Percentiles rank a stretch among this genome's conserved stretches.
Evolutionary conservation across 1,284 basidiomycete genomes (phyloP).

Genomic region (Xerocomus amazonicus): DNA sequence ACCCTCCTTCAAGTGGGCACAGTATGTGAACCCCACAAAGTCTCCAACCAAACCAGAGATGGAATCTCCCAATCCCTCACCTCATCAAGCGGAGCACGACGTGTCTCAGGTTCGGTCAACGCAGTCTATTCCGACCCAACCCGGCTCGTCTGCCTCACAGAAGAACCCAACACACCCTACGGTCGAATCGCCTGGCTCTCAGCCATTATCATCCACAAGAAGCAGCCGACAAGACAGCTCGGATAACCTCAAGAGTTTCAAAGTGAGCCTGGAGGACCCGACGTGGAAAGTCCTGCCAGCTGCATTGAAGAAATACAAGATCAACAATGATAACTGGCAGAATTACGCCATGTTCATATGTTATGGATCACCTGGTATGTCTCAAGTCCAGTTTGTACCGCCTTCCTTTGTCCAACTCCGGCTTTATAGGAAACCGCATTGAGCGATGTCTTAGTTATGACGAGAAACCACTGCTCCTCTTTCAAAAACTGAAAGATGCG

Average conservation of each 20-base stretch:
- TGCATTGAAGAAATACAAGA: slow-evolving; percentile 97
- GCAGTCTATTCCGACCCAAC: slow-evolving; percentile 28
- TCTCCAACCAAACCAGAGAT: slow-evolving; percentile 72
- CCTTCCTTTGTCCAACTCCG: neutral
- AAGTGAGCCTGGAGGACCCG: slow-evolving; percentile 92
- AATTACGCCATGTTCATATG: slow-evolving; percentile 99
- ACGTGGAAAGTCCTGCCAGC: slow-evolving; percentile 98
- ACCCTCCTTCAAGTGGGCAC: slow-evolving; percentile 80
- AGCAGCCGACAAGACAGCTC: slow-evolving; percentile 63
- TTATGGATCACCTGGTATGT: slow-evolving; percentile 83
- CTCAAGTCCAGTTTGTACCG: too few relatives aligned
- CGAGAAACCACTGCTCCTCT: slow-evolving; percentile 94
- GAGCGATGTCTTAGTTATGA: slow-evolving; percentile 97
- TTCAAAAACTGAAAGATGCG: slow-evolving; percentile 95
- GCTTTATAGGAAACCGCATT: slow-evolving; percentile 59
- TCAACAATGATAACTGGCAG: slow-evolving; percentile 98
- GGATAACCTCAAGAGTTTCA: slow-evolving; percentile 83
- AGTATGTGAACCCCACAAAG: slow-evolving; percentile 64
- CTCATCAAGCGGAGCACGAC: slow-evolving; percentile 71
- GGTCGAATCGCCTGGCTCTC: slow-evolving; percentile 35
- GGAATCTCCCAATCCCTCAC: slow-evolving; percentile 76
- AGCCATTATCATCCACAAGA: slow-evolving; percentile 28
- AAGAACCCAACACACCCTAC: slow-evolving; percentile 28
- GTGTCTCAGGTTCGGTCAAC: slow-evolving; percentile 37
- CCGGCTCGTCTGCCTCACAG: slow-evolving; percentile 23